These are phyloP conservation scores for Chimonanthus praecox DNA, from an alignment of 164 flowering plant genomes.

Conservation along the genomic window DNA sequence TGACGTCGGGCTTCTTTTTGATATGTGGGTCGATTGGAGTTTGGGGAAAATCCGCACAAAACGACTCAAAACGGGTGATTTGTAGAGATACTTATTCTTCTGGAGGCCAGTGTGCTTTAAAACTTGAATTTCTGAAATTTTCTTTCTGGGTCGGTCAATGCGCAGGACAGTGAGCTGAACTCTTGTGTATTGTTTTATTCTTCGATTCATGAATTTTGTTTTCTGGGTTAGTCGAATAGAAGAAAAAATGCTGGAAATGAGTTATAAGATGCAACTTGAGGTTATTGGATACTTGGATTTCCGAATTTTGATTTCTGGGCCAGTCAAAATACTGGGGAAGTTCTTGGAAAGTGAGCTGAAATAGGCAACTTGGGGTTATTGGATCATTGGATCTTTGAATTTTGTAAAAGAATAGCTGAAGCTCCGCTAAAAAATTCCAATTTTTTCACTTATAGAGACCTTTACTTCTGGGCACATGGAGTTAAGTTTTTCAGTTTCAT, in stretches of 20 bases:
- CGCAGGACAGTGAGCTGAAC: too few species aligned
- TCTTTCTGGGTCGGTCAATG: too few species aligned
- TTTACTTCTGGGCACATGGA: neutral
- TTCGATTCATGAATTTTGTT: too few species aligned
- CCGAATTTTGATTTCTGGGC: neutral
- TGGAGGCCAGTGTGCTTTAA: neutral
- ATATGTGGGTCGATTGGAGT: neutral
- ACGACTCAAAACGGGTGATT: neutral
- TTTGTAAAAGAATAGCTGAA: too few species aligned
- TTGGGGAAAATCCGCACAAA: neutral
- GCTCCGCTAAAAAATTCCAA: neutral
- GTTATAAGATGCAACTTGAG: neutral
- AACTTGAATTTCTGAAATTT: too few species aligned
- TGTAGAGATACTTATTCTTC: neutral
- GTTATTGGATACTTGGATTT: neutral
- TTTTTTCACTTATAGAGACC: neutral
- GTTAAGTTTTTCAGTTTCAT: too few species aligned
- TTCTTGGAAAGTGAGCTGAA: neutral
- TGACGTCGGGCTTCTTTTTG: neutral
- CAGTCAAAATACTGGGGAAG: neutral
- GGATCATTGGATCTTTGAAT: neutral
- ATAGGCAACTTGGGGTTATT: neutral
- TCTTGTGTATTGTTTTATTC: too few species aligned
- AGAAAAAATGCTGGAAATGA: neutral
- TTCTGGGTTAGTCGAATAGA: neutral